Percentiles rank a stretch among this genome's conserved stretches.
Evolutionary conservation across 1,139 yeast genomes (phyloP).

Genomic region (Protomyces pachydermus): DNA sequence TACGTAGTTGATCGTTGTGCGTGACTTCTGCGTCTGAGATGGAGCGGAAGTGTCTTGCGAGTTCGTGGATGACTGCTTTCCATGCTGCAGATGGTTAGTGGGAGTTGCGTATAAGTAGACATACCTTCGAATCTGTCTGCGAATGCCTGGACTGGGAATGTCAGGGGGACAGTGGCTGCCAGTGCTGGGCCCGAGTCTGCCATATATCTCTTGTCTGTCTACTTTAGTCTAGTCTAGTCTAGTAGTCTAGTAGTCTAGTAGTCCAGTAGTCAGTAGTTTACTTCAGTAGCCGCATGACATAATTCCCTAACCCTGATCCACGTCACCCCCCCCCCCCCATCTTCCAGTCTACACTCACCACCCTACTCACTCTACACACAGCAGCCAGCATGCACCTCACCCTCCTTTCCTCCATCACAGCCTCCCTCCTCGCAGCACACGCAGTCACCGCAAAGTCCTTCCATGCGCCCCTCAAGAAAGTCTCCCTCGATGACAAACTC

Average conservation of each 20-base stretch:
- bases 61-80: constrained; percentile 6
- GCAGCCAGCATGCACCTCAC: constrained; percentile 7
- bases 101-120: not conserved
- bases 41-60: constrained; percentile 2
- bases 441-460: constrained; percentile 12
- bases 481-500: constrained; percentile 14
- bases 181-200: constrained; percentile 10
- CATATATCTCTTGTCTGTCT: not conserved
- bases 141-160: not conserved
- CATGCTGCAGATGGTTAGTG: constrained; percentile 4
- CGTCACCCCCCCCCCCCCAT: not conserved
- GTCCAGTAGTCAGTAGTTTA: too few species aligned
- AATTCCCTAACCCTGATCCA: not conserved
- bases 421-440: constrained; percentile 14
- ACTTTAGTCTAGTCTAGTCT: not conserved
- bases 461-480: constrained; percentile 23
- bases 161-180: constrained; percentile 8
- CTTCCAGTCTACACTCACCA: not conserved
- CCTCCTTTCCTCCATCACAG: constrained; percentile 12
- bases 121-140: constrained; percentile 18
- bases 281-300: not conserved
- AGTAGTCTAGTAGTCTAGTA: too few species aligned
- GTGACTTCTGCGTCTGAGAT: constrained; percentile 16
- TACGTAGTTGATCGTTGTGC: constrained; percentile 14
- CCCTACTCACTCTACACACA: not conserved